Evolutionary conservation across 805 yeast species (phyloP).

Genomic region (Monosporozyma solicola): DNA sequence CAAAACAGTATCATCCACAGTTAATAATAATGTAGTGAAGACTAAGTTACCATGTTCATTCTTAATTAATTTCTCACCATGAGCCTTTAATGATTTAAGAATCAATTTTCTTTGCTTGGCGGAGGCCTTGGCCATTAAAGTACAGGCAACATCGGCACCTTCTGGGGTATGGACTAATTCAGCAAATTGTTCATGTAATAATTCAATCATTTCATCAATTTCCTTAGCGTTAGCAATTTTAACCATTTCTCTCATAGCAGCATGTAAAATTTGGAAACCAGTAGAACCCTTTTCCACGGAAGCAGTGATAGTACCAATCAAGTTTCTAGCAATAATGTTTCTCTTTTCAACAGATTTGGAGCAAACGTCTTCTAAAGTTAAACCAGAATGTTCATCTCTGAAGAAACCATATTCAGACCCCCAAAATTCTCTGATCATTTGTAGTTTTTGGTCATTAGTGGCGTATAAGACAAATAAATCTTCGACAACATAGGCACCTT

Average conservation of each 20-base stretch:
- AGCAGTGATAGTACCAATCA: constrained; percentile 75
- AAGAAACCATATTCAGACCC: constrained; percentile 92
- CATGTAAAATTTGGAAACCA: constrained; percentile 92
- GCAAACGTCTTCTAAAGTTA: constrained; percentile 57
- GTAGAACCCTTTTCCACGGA: constrained; percentile 93
- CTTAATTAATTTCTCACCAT: constrained; percentile 63
- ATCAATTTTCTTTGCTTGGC: constrained; percentile 88
- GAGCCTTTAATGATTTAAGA: constrained; percentile 63
- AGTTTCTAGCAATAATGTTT: constrained; percentile 61
- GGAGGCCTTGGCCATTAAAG: constrained; percentile 66
- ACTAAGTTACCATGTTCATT: constrained; percentile 85
- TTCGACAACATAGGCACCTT: constrained; percentile 96
- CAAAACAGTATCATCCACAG: constrained; percentile 89
- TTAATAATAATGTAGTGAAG: constrained; percentile 65
- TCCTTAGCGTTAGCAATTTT: constrained; percentile 59
- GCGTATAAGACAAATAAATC: constrained; percentile 83
- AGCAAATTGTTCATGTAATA: constrained; percentile 80
- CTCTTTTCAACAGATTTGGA: constrained; percentile 67
- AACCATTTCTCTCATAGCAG: constrained; percentile 86
- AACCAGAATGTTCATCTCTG: constrained; percentile 59
- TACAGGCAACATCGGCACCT: constrained; percentile 86
- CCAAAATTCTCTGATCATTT: constrained; percentile 93
- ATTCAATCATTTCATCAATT: constrained; percentile 71
- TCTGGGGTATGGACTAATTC: constrained; percentile 93
- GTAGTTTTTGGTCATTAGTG: constrained; percentile 72